Percentiles rank a stretch among this genome's conserved stretches.
Conservation (phyloP, 352 stramenopile species). For the Detonula confervacea region DNA sequence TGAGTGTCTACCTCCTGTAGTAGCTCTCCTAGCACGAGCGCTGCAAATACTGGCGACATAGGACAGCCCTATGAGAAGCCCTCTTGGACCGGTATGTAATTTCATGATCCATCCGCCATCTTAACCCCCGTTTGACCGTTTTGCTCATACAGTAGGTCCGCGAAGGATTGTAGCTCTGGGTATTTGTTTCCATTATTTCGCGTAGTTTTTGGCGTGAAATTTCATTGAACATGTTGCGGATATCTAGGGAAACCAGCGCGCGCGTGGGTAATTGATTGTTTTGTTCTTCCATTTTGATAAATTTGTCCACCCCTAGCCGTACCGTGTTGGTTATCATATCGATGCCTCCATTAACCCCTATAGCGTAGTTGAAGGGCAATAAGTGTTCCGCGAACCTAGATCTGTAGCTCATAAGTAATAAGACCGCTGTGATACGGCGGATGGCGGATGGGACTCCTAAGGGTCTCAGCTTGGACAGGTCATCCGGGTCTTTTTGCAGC, state of each 20-base stretch:
- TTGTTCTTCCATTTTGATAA: conserved; percentile 1
- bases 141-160: conserved; percentile 15
- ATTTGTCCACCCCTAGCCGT: conserved; percentile 2
- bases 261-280: background rate
- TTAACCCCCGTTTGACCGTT: background rate
- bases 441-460: conserved; percentile 32
- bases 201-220: conserved; percentile 28
- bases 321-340: conserved; percentile 2
- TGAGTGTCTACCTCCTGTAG: conserved; percentile 7
- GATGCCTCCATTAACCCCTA: conserved; percentile 1
- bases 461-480: conserved; percentile 32
- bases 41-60: conserved; percentile 10
- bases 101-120: conserved; percentile 5
- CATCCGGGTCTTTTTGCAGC: conserved; percentile 21
- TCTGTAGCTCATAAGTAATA: background rate
- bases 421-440: conserved; percentile 9
- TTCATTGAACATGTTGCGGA: conserved; percentile 49
- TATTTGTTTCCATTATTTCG: conserved; percentile 1
- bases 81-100: conserved; percentile 24
- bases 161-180: background rate
- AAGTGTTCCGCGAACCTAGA: conserved; percentile 13
- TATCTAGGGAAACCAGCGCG: conserved; percentile 31
- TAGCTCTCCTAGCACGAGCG: conserved; percentile 2
- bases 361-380: conserved; percentile 24
- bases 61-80: conserved; percentile 43